Conservation (phyloP, 768 basidiomycete species). For the Pulveroboletus ravenelii region DNA sequence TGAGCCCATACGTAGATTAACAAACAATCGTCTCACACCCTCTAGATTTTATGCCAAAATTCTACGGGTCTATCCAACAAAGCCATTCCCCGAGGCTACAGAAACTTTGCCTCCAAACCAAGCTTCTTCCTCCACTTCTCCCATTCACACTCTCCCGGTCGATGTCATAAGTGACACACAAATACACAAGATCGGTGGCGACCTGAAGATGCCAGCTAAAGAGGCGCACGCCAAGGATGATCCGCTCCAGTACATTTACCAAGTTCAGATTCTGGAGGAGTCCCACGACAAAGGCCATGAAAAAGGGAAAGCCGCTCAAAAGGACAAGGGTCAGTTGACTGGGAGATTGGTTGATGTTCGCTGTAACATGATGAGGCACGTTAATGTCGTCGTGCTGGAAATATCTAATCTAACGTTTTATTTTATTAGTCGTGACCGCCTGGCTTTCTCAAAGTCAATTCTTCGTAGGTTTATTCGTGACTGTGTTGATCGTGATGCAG, state of each 20-base stretch:
- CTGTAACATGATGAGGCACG: slow-evolving; percentile 74
- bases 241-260: slow-evolving; percentile 81
- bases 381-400: slow-evolving; percentile 7
- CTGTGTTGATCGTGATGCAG: slow-evolving; percentile 87
- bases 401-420: background rate
- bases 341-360: slow-evolving; percentile 83
- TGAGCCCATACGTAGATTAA: slow-evolving; percentile 32
- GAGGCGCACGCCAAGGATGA: slow-evolving; percentile 71
- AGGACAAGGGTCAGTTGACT: slow-evolving; percentile 60
- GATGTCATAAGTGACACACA: slow-evolving; percentile 47
- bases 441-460: slow-evolving; percentile 95
- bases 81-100: slow-evolving; percentile 39
- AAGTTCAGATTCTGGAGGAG: slow-evolving; percentile 79
- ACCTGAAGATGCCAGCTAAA: slow-evolving; percentile 71
- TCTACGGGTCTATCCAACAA: slow-evolving; percentile 71
- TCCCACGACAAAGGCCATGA: slow-evolving; percentile 64
- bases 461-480: slow-evolving; percentile 94
- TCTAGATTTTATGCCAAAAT: slow-evolving; percentile 78
- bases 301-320: slow-evolving; percentile 51
- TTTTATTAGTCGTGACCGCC: slow-evolving; percentile 75
- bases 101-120: slow-evolving; percentile 31
- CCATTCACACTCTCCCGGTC: slow-evolving; percentile 39
- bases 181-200: slow-evolving; percentile 67
- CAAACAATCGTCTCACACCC: slow-evolving; percentile 13
- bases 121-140: slow-evolving; percentile 41